Conservation (phyloP, 1,284 basidiomycete genomes). For the Xerocomus minutiporus region DNA sequence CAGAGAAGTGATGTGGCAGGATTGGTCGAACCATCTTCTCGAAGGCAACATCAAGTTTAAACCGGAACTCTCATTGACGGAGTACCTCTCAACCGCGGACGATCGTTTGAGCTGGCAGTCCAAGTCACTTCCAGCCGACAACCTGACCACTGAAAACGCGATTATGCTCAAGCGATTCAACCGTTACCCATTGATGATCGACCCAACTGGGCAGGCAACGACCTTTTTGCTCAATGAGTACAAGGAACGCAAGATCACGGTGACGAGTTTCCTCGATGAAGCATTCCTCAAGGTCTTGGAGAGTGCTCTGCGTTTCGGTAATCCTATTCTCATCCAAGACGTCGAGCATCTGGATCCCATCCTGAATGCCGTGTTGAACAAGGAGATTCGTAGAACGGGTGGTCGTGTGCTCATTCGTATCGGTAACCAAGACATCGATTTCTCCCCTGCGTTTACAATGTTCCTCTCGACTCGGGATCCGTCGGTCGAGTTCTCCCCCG, state of each 20-base stretch:
- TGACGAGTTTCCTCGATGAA: conserved; percentile 98
- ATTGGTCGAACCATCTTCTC: conserved; percentile 86
- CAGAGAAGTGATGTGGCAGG: conserved; percentile 95
- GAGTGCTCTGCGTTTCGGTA: conserved; percentile 98
- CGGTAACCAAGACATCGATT: conserved; percentile 99
- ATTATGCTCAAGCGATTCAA: conserved; percentile 99
- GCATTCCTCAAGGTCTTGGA: conserved; percentile 98
- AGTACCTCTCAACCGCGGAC: conserved; percentile 97
- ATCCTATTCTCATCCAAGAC: conserved; percentile 95
- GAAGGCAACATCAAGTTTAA: conserved; percentile 95
- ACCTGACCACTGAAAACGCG: conserved; percentile 95
- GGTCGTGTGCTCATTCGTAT: conserved; percentile 97
- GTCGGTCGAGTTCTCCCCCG: conserved; percentile 95
- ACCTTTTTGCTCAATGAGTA: conserved; percentile 93
- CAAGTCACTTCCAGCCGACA: conserved; percentile 91
- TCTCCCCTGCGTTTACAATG: conserved; percentile 98
- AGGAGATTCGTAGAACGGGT: conserved; percentile 91
- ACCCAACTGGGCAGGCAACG: conserved; percentile 98
- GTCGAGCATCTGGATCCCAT: conserved; percentile 98
- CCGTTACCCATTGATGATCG: conserved; percentile 96
- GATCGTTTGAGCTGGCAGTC: conserved; percentile 96
- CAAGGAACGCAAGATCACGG: conserved; percentile 93
- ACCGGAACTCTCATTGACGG: conserved; percentile 85
- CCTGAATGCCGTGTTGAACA: conserved; percentile 95
- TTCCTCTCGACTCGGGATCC: conserved; percentile 98